Evolutionary conservation across 2,329 filamentous ascomycete species (phyloP).

Genomic region (Aspergillus sp.): DNA sequence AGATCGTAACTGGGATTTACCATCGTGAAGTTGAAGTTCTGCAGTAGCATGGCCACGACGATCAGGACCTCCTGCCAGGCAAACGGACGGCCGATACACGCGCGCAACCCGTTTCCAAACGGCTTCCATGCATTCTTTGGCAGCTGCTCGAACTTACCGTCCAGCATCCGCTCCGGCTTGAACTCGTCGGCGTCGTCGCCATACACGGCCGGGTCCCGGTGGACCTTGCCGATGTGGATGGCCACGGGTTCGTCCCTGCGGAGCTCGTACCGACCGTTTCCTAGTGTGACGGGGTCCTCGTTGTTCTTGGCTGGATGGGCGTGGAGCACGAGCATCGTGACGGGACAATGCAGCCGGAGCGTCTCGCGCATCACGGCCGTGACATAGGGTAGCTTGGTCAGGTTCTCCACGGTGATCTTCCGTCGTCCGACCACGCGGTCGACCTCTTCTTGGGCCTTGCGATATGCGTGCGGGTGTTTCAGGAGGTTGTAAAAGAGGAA

Average conservation of each 20-base stretch:
- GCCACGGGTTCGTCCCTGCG: constrained; percentile 52
- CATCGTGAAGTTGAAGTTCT: constrained; percentile 68
- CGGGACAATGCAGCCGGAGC: constrained; percentile 60
- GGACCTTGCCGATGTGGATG: constrained; percentile 53
- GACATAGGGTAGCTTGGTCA: constrained; percentile 47
- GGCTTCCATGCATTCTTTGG: constrained; percentile 68
- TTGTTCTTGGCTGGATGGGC: constrained; percentile 44
- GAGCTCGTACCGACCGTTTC: constrained; percentile 61
- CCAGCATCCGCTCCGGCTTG: constrained; percentile 69
- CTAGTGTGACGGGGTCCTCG: constrained; percentile 51
- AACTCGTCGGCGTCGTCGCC: constrained; percentile 66
- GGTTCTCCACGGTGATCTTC: constrained; percentile 59
- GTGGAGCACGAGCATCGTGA: constrained; percentile 53
- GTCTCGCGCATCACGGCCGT: constrained; percentile 64
- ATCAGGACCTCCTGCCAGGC: constrained; percentile 72
- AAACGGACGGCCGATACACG: constrained; percentile 71
- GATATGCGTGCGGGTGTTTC: constrained; percentile 60
- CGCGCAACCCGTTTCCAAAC: constrained; percentile 70
- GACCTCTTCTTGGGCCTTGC: constrained; percentile 66
- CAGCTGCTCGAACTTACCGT: constrained; percentile 65
- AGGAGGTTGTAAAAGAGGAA: constrained; percentile 66
- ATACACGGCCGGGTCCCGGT: constrained; percentile 63
- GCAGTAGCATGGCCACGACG: constrained; percentile 62
- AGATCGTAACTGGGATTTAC: constrained; percentile 54
- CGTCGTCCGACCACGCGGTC: constrained; percentile 62